Evolutionary conservation across 23 red algal species (phyloP).

Genomic region (Gracilaria caudata): DNA sequence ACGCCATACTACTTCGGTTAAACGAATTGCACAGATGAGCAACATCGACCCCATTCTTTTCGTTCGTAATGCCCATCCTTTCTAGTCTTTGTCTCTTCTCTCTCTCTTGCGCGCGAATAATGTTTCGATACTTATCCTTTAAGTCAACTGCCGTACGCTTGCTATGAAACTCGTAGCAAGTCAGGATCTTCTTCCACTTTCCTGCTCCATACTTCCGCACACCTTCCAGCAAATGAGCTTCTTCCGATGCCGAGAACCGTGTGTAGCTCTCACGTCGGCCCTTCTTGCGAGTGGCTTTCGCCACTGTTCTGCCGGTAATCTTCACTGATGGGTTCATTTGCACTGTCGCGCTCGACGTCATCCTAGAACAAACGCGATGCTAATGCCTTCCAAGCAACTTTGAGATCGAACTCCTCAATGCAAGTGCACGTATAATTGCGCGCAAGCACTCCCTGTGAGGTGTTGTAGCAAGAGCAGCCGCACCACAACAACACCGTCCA

Average conservation of each 20-base stretch:
- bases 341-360: not conserved
- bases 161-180: constrained; percentile 54
- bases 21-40: not conserved
- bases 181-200: constrained; percentile 84
- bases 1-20: not conserved
- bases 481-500: too few relatives aligned
- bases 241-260: constrained; percentile 66
- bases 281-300: constrained; percentile 18
- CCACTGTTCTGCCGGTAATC: not conserved
- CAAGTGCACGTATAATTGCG: not conserved
- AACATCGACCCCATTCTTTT: not conserved
- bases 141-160: constrained; percentile 83
- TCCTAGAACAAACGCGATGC: not conserved
- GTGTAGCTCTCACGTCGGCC: constrained; percentile 54
- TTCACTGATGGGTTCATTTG: not conserved
- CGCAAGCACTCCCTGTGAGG: too few relatives aligned
- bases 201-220: constrained; percentile 64
- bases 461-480: too few relatives aligned
- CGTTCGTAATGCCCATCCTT: not conserved
- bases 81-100: constrained; percentile 14
- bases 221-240: constrained; percentile 65
- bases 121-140: constrained; percentile 90
- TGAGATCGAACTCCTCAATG: not conserved
- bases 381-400: not conserved
- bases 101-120: constrained; percentile 24